A percentile compares a stretch with the other conserved stretches of the same genome.
Evolutionary conservation across 2,329 filamentous ascomycete species (phyloP).

Genomic region (Grosmannia penicillata): DNA sequence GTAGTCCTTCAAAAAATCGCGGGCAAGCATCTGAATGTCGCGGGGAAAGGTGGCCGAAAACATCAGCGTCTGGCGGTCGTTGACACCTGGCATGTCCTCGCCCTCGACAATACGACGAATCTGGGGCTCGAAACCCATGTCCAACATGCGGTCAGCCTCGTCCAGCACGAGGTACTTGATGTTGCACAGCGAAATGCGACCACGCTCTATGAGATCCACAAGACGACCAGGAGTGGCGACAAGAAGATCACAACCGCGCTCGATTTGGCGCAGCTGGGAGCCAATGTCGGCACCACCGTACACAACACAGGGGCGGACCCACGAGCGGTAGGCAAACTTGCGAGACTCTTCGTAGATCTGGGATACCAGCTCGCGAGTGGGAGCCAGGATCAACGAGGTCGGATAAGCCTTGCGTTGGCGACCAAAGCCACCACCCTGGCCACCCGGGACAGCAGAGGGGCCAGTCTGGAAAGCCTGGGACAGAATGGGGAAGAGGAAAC

Average conservation of each 20-base stretch:
- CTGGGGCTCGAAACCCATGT: conserved; percentile 99
- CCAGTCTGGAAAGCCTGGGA: conserved; percentile 93
- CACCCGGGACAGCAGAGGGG: conserved; percentile 53
- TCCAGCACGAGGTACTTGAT: conserved; percentile 99
- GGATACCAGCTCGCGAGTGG: conserved; percentile 94
- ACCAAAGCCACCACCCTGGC: conserved; percentile 55
- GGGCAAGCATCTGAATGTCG: conserved; percentile 97
- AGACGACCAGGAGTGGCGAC: conserved; percentile 95
- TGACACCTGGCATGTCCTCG: conserved; percentile 85
- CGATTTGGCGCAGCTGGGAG: conserved; percentile 93
- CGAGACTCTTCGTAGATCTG: conserved; percentile 96
- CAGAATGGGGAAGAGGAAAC: conserved; percentile 97
- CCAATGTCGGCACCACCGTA: conserved; percentile 99
- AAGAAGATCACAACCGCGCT: conserved; percentile 89
- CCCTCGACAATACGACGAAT: conserved; percentile 97
- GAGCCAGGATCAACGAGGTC: conserved; percentile 87
- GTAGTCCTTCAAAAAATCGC: conserved; percentile 98
- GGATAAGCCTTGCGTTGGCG: conserved; percentile 97
- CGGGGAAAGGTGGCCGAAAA: conserved; percentile 98
- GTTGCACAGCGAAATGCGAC: conserved; percentile 91
- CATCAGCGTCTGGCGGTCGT: conserved; percentile 93
- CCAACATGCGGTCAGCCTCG: conserved; percentile 98
- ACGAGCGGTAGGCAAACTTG: conserved; percentile 97
- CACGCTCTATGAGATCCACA: conserved; percentile 95
- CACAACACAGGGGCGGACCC: conserved; percentile 95